Evolutionary conservation across 441 rosid genomes (phyloP).

Genomic region (Raphanus hybrid): DNA sequence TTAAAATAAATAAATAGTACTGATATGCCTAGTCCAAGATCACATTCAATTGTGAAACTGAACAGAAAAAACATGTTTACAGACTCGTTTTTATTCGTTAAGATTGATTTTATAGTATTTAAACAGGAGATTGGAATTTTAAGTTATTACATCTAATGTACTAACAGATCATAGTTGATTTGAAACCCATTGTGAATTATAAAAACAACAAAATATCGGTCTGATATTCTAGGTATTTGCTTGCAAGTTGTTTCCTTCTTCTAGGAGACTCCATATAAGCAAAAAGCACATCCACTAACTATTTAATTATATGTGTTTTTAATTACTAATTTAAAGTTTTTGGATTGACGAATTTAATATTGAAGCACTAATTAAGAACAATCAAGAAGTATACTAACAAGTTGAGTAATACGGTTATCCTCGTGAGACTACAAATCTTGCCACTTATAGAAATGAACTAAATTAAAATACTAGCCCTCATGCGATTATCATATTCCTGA

Average conservation of each 20-base stretch:
- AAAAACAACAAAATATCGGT: slow-evolving; percentile 24
- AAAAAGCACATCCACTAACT: slow-evolving; percentile 42
- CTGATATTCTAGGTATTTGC: slow-evolving; percentile 39
- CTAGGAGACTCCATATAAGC: slow-evolving; percentile 41
- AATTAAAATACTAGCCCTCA: slow-evolving; percentile 38
- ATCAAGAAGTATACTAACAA: slow-evolving; percentile 45
- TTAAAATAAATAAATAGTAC: not conserved
- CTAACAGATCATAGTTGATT: slow-evolving; percentile 2
- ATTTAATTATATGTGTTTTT: slow-evolving; percentile 2
- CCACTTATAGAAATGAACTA: slow-evolving; percentile 43
- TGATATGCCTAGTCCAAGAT: not conserved
- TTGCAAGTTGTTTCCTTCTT: slow-evolving; percentile 37
- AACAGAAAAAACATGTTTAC: slow-evolving; percentile 4
- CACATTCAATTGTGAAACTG: slow-evolving; percentile 1
- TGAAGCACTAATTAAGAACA: slow-evolving; percentile 41
- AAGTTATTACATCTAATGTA: slow-evolving; percentile 6
- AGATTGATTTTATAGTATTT: not conserved
- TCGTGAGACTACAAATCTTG: slow-evolving; percentile 42
- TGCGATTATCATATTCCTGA: slow-evolving; percentile 33
- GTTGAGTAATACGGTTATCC: slow-evolving; percentile 37
- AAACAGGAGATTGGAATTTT: not conserved
- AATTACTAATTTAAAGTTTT: slow-evolving; percentile 21
- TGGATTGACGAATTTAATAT: slow-evolving; percentile 30
- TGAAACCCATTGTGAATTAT: not conserved
- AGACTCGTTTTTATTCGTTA: slow-evolving; percentile 8